Percentiles rank a stretch among this genome's conserved stretches.
phyloP scores from a whole-genome alignment of 2,329 filamentous ascomycete genomes.

The Verruconis gallopava region DNA sequence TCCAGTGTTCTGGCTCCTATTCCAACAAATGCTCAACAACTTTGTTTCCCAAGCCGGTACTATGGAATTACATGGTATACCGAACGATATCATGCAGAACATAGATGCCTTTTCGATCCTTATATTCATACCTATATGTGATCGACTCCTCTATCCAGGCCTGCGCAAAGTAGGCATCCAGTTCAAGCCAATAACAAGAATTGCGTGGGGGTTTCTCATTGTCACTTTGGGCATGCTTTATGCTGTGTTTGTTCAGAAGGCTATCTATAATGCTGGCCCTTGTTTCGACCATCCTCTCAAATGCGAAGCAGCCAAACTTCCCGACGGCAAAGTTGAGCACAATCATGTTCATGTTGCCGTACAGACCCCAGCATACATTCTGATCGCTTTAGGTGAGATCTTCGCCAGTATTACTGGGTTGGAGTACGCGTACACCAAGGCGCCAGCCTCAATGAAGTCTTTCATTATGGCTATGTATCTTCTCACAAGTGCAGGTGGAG shows the following conservation, averaged over 20 bases:
- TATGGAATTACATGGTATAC: constrained; percentile 33
- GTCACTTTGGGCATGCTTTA: constrained; percentile 41
- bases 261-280: constrained; percentile 40
- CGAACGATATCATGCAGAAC: constrained; percentile 37
- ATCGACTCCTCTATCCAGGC: constrained; percentile 32
- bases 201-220: constrained; percentile 40
- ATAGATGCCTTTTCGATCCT: constrained; percentile 34
- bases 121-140: constrained; percentile 33
- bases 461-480: constrained; percentile 45
- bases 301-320: constrained; percentile 23
- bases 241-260: constrained; percentile 43
- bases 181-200: constrained; percentile 38
- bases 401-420: constrained; percentile 35
- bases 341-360: constrained; percentile 33
- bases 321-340: constrained; percentile 21
- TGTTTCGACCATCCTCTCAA: constrained; percentile 35
- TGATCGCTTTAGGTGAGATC: constrained; percentile 34
- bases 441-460: constrained; percentile 33
- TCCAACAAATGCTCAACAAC: constrained; percentile 34
- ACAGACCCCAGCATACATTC: constrained; percentile 33
- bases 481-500: constrained; percentile 45
- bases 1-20: constrained; percentile 35
- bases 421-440: constrained; percentile 33
- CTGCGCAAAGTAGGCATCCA: constrained; percentile 29
- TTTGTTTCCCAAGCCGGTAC: constrained; percentile 30